These are phyloP conservation scores for Arabidopsis thaliana DNA, from an alignment of 345 rosid species.

Conservation along the genomic window TAIR10.1 NC_003076.8:5764001-5764500, in stretches of 20 bases:
- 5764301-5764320: not conserved
- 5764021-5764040: not conserved
- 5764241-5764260: conserved; percentile 7
- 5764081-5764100: not conserved
- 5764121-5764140: conserved; percentile 18
- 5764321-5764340: conserved; percentile 29
- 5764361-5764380: conserved; percentile 89
- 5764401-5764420: conserved; percentile 80
- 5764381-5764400: conserved; percentile 76
- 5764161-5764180: not conserved
- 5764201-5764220: not conserved
- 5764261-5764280: not conserved
- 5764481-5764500: conserved; percentile 68
- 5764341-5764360: conserved; percentile 86
- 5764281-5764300: not conserved
- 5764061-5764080: not conserved
- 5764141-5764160: conserved; percentile 23
- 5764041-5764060: not conserved
- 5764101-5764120: conserved; percentile 6
- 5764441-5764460: conserved; percentile 81
- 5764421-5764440: conserved; percentile 70
- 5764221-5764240: conserved; percentile 31
- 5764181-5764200: not conserved
- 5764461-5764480: conserved; percentile 83
- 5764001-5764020: conserved; percentile 1